Evolutionary conservation across 208 protist genomes (phyloP), one percentile per base, ranked within the genome.

Genomic region (Leishmania lainsoni): DNA sequence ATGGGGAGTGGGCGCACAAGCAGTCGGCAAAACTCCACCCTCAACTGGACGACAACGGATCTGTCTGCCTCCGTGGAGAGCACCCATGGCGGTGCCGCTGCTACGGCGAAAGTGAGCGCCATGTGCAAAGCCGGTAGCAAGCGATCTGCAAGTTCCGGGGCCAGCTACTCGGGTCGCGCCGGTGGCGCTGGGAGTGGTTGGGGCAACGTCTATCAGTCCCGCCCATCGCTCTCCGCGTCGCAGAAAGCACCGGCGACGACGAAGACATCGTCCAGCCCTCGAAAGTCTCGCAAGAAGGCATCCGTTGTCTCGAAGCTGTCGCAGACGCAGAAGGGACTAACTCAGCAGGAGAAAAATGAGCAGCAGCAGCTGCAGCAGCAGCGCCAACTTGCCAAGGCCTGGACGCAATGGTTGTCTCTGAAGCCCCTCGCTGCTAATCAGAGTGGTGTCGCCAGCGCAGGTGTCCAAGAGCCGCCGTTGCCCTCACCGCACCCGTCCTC

Each of bases 331-430:
- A 32, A 52, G n/a, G 73, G 65, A 14, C 52, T 68, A 45, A 29
- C n/a, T 22, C 70, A 69, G 17, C 17, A 52, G 17, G 52, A 51
- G 1, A 32, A 12, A 16, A 45, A 49, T 39, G 22, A 52, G 65
- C 80, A 79, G 45, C 14, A 39, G 35, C 35, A 68, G 0, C 58
- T 42, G 20, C 76, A 63, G 81, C 58, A 35, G 71, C 81, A 78
- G 59, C 81, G 54, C 32, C 73, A 79, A 35, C 82, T 86, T 5
- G 73, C 65, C 22, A 74, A 49, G 68, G 82, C 82, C 32, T 86
- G 82, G 82, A 69, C 58, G 29, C 59, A 82, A 22, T 86, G 82
- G 82, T 70, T 20, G 29, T 49, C 52, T 45, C 72, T 86, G 54
- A 16, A 51, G 70, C 69, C 20, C 52, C 71, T 69, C 49, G 72